These are phyloP conservation scores for Phaeosphaeria sp. DNA, from an alignment of 2,329 filamentous ascomycete species.

Conservation along the genomic window DNA sequence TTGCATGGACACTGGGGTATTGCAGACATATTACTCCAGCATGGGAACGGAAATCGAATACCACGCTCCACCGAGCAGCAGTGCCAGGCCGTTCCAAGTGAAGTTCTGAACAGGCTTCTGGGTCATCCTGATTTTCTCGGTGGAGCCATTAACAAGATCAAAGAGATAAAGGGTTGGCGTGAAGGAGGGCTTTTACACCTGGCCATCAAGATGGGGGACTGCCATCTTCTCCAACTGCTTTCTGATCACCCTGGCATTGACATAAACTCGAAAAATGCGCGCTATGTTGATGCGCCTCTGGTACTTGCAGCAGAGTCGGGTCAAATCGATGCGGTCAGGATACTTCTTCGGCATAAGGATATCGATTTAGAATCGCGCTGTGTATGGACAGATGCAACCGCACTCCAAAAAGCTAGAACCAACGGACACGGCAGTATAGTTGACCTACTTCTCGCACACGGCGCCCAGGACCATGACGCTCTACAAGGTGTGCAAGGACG, in stretches of 20 bases:
- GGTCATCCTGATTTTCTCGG: too few relatives aligned
- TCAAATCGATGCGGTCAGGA: background rate
- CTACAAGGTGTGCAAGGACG: too few relatives aligned
- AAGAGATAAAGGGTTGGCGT: too few relatives aligned
- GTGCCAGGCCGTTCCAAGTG: too few relatives aligned
- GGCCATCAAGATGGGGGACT: background rate
- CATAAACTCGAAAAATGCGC: background rate
- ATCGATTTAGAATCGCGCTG: background rate
- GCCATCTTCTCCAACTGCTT: conserved; percentile 1
- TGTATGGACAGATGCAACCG: background rate
- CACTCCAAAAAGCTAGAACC: background rate
- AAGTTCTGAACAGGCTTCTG: too few relatives aligned
- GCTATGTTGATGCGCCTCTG: background rate
- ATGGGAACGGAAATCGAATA: too few relatives aligned
- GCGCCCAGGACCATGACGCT: background rate
- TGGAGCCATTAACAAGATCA: too few relatives aligned
- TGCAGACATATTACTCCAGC: background rate
- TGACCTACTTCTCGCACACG: conserved; percentile 5
- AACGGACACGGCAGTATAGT: background rate
- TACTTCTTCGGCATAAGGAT: conserved; percentile 7
- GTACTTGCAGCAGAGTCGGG: background rate
- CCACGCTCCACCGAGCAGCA: too few relatives aligned
- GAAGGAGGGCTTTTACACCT: conserved; percentile 2
- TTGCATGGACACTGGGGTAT: background rate
- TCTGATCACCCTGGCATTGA: background rate